Evolutionary conservation across 495 filamentous ascomycete genomes (phyloP).

Genomic region (Immersiella caudata): DNA sequence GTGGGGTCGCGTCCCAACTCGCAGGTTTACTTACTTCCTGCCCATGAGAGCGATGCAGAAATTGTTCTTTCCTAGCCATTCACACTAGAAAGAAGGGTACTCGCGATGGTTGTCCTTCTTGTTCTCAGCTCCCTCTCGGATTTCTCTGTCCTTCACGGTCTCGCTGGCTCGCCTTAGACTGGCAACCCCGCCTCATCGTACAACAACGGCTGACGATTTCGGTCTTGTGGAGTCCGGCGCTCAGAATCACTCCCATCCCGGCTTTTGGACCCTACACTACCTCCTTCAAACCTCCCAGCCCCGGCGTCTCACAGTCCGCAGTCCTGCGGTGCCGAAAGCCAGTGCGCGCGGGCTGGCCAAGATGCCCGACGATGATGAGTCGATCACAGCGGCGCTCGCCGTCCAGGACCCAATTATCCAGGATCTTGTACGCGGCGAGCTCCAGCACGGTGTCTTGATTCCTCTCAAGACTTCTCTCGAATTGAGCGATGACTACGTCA

Average conservation of each 20-base stretch:
- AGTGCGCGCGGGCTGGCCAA: neutral
- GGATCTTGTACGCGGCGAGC: conserved; percentile 34
- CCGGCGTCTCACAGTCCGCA: neutral
- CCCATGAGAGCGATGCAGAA: conserved; percentile 18
- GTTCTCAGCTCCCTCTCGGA: neutral
- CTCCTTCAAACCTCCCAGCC: neutral
- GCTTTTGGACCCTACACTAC: neutral
- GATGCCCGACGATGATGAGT: conserved; percentile 33
- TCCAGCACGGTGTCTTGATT: conserved; percentile 48
- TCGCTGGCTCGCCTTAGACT: neutral
- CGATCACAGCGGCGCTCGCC: conserved; percentile 30
- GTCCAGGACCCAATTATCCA: conserved; percentile 35
- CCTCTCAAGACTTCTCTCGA: conserved; percentile 61
- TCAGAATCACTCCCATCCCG: neutral
- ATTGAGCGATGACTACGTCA: conserved; percentile 48
- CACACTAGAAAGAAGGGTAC: conserved; percentile 24
- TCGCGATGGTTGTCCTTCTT: conserved; percentile 25
- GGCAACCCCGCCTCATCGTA: conserved; percentile 15
- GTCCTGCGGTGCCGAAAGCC: neutral
- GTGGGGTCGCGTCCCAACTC: neutral
- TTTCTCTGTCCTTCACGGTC: conserved; percentile 15
- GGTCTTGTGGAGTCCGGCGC: conserved; percentile 5
- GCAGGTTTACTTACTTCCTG: conserved; percentile 15
- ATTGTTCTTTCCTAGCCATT: conserved; percentile 33
- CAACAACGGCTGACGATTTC: conserved; percentile 12